These are phyloP conservation scores for Calocybe indica DNA, from an alignment of 768 basidiomycete genomes.

Conservation along the genomic window DNA sequence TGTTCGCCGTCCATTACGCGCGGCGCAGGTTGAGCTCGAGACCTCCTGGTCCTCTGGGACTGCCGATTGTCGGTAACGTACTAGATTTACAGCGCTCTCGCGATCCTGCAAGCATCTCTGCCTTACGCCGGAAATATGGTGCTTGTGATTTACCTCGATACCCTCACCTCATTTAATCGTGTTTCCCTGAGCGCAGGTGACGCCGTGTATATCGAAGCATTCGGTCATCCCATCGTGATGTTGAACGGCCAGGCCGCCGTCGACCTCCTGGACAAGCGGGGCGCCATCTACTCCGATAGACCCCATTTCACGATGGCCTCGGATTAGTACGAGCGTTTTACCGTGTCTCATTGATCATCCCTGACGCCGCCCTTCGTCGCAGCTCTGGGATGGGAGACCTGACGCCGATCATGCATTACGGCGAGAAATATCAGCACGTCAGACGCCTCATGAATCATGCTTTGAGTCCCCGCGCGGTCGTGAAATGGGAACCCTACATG, in stretches of 20 bases:
- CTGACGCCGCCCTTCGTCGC: too few relatives aligned
- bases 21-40: too few relatives aligned
- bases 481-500: conserved; percentile 16
- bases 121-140: conserved; percentile 51
- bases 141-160: too few relatives aligned
- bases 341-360: too few relatives aligned
- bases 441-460: conserved; percentile 12
- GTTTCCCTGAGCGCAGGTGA: conserved; percentile 8
- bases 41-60: conserved; percentile 46
- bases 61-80: conserved; percentile 50
- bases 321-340: too few relatives aligned
- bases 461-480: conserved; percentile 11
- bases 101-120: conserved; percentile 48
- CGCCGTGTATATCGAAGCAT: conserved; percentile 7
- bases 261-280: conserved; percentile 11
- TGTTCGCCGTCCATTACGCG: too few relatives aligned
- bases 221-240: conserved; percentile 8
- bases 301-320: conserved; percentile 14
- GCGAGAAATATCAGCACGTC: conserved; percentile 10
- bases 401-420: conserved; percentile 8
- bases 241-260: conserved; percentile 9
- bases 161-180: not conserved
- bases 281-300: conserved; percentile 10
- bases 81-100: conserved; percentile 44
- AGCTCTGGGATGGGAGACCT: too few relatives aligned